Percentiles rank a stretch among this genome's conserved stretches.
Evolutionary conservation across 176 grass and related monocot species (phyloP).

Genomic region (Zoysia pacifica): DNA sequence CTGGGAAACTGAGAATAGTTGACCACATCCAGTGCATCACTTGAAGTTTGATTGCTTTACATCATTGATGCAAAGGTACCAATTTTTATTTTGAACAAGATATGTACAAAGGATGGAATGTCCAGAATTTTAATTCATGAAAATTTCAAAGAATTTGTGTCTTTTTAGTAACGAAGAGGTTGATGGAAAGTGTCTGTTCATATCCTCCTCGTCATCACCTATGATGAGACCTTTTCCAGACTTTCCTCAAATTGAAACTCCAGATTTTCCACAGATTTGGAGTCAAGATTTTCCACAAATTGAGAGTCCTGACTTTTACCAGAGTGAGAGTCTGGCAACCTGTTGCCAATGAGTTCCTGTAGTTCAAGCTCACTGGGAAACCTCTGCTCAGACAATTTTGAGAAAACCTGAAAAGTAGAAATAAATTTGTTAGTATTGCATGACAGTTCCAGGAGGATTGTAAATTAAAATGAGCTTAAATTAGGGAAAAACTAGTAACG

Average conservation of each 20-base stretch:
- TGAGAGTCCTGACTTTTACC: conserved; percentile 46
- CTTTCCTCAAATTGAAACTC: conserved; percentile 45
- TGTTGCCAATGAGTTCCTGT: conserved; percentile 68
- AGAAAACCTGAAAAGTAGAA: conserved; percentile 77
- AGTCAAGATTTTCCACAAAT: conserved; percentile 27
- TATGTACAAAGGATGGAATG: conserved; percentile 29
- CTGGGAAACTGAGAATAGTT: not conserved
- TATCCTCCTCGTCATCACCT: conserved; percentile 11
- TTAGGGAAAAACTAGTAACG: not conserved
- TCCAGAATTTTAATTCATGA: not conserved
- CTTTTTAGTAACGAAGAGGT: conserved; percentile 23
- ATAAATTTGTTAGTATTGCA: conserved; percentile 13
- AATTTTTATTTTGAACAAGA: not conserved
- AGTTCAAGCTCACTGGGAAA: conserved; percentile 89
- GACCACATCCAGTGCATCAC: conserved; percentile 8
- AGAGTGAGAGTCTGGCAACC: conserved; percentile 49
- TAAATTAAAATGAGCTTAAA: not conserved
- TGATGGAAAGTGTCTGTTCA: not conserved
- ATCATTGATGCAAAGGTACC: not conserved
- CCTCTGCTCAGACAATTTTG: conserved; percentile 85
- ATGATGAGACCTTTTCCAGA: conserved; percentile 49
- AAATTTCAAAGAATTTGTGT: not conserved
- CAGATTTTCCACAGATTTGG: conserved; percentile 52
- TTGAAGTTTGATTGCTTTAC: not conserved
- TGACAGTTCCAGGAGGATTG: not conserved